Conservation (phyloP, 2,329 filamentous ascomycete genomes). For the Xylaria sp. region DNA sequence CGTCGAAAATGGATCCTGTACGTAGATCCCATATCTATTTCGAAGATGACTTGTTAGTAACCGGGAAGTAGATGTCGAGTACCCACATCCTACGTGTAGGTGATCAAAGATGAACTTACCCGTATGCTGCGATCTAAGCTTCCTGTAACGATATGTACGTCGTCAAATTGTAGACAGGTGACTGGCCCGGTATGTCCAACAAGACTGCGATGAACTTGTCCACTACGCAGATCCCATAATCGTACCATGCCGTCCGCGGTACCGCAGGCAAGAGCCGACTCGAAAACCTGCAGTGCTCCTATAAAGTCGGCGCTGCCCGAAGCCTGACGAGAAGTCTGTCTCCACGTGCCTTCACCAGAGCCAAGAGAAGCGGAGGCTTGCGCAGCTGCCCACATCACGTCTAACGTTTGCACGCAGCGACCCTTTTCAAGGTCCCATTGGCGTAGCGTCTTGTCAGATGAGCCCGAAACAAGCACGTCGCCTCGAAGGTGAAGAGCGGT, state of each 20-base stretch:
- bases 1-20: slow-evolving; percentile 93
- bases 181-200: slow-evolving; percentile 96
- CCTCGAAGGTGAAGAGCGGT: slow-evolving; percentile 92
- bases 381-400: slow-evolving; percentile 97
- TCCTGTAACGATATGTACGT: slow-evolving; percentile 92
- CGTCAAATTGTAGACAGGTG: slow-evolving; percentile 94
- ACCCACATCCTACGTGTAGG: not conserved
- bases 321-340: slow-evolving; percentile 73
- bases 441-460: slow-evolving; percentile 94
- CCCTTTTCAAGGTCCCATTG: slow-evolving; percentile 98
- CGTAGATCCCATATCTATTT: slow-evolving; percentile 96
- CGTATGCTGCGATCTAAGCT: slow-evolving; percentile 92
- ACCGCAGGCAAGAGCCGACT: slow-evolving; percentile 93
- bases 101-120: slow-evolving; percentile 67
- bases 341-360: slow-evolving; percentile 74
- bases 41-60: not conserved
- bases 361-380: slow-evolving; percentile 80
- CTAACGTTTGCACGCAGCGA: slow-evolving; percentile 95
- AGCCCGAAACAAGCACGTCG: slow-evolving; percentile 92
- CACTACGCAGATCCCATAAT: slow-evolving; percentile 94
- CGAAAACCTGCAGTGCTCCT: slow-evolving; percentile 93
- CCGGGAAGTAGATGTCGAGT: not conserved
- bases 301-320: slow-evolving; percentile 87
- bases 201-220: slow-evolving; percentile 94
- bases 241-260: slow-evolving; percentile 98